Evolutionary conservation across 2,329 filamentous ascomycete genomes (phyloP).

Genomic region (Penicillium sp.): DNA sequence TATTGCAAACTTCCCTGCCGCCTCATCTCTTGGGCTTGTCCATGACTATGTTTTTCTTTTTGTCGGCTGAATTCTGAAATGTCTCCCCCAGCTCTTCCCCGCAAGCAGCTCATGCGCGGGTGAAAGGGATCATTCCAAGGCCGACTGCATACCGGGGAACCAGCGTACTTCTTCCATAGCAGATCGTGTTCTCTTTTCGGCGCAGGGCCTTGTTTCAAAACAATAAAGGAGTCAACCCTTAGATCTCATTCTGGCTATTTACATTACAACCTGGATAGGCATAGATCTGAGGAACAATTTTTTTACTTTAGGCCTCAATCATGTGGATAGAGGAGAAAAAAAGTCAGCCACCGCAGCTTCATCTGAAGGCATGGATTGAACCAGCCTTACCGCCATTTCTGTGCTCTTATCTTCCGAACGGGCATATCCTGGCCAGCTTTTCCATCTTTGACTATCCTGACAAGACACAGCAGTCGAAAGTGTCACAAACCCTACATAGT

Average conservation of each 20-base stretch:
- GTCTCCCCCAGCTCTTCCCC: slow-evolving; percentile 6
- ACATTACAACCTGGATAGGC: slow-evolving; percentile 10
- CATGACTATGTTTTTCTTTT: neutral
- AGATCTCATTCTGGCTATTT: neutral
- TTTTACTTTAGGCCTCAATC: slow-evolving; percentile 8
- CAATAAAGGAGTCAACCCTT: neutral
- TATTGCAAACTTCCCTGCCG: neutral
- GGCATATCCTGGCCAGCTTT: slow-evolving; percentile 19
- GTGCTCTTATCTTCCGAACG: slow-evolving; percentile 20
- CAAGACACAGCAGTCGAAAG: slow-evolving; percentile 20
- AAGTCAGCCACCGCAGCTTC: neutral
- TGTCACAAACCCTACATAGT: slow-evolving; percentile 25
- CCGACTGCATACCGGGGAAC: slow-evolving; percentile 34
- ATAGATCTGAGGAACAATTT: neutral
- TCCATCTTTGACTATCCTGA: slow-evolving; percentile 9
- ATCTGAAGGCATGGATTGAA: neutral
- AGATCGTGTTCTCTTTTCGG: slow-evolving; percentile 13
- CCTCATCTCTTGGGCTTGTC: neutral
- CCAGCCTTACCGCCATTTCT: slow-evolving; percentile 21
- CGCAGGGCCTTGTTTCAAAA: slow-evolving; percentile 21
- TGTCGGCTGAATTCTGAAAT: slow-evolving; percentile 1
- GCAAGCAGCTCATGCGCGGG: slow-evolving; percentile 26
- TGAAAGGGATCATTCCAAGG: slow-evolving; percentile 28
- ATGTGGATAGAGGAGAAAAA: slow-evolving; percentile 9
- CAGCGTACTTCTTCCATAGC: slow-evolving; percentile 24